Percentiles rank a stretch among this genome's conserved stretches.
Conservation (phyloP, 1,139 yeast genomes). For the Chernovozyma sophiae-reginae region DNA sequence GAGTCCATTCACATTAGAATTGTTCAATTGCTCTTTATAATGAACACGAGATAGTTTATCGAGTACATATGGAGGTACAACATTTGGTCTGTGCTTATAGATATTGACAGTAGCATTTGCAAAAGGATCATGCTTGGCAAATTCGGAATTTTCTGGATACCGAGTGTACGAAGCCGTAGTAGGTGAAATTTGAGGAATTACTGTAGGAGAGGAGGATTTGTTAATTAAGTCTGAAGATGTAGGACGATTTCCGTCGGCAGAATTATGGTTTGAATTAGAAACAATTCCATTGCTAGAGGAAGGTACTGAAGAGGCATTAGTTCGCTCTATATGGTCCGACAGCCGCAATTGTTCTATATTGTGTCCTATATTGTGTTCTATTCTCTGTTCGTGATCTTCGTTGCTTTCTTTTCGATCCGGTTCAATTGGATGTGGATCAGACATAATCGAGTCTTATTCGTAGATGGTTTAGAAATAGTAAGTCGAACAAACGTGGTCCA, state of each 20-base stretch:
- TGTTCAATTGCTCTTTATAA: conserved; percentile 33
- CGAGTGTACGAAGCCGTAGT: neutral
- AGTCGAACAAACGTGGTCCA: too few species aligned
- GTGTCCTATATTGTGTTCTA: too few species aligned
- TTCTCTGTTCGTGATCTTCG: too few species aligned
- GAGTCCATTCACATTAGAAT: conserved; percentile 23
- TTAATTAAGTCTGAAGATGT: neutral
- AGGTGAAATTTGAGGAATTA: neutral
- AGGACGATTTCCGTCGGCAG: neutral
- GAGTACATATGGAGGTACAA: conserved; percentile 56
- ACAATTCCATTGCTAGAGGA: too few species aligned
- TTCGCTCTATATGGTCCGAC: too few species aligned
- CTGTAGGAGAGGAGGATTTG: neutral
- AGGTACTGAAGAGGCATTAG: too few species aligned
- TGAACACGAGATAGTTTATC: conserved; percentile 49
- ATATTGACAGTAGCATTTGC: conserved; percentile 24
- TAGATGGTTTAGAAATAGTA: too few species aligned
- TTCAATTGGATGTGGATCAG: too few species aligned
- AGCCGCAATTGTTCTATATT: too few species aligned
- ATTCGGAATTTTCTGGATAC: neutral
- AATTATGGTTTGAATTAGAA: neutral
- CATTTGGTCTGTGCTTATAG: conserved; percentile 37
- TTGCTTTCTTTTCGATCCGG: too few species aligned
- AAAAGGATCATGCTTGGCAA: conserved; percentile 18
- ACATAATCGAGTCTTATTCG: too few species aligned